These are phyloP conservation scores for Globisporangium cederbergense DNA, from an alignment of 352 stramenopile species.

Conservation along the genomic window DNA sequence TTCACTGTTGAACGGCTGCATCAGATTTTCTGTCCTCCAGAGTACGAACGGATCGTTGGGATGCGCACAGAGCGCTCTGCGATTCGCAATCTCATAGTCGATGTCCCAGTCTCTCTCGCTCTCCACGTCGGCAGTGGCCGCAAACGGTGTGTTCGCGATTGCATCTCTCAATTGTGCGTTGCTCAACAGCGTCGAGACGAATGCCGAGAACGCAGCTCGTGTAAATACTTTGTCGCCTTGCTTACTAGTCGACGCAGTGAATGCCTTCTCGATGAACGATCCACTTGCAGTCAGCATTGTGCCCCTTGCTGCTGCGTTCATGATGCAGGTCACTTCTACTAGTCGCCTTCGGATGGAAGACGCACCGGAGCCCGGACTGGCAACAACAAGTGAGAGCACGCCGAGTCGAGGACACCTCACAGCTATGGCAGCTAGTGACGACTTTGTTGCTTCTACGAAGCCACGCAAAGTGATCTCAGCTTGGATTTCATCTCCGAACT, in stretches of 20 bases:
- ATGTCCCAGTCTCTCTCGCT: slow-evolving; percentile 1
- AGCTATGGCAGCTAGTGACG: background rate
- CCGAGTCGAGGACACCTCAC: background rate
- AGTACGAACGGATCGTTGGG: slow-evolving; percentile 9
- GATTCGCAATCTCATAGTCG: slow-evolving; percentile 9
- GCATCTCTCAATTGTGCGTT: slow-evolving; percentile 2
- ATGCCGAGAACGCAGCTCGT: background rate
- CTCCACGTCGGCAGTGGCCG: slow-evolving; percentile 11
- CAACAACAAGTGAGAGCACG: background rate
- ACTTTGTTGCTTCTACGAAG: background rate
- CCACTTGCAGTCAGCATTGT: background rate
- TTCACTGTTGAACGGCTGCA: background rate
- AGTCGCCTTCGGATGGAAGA: background rate
- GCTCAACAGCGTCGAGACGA: slow-evolving; percentile 6
- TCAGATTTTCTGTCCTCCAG: slow-evolving; percentile 1
- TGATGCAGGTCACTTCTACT: slow-evolving; percentile 1
- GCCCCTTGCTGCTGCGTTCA: background rate
- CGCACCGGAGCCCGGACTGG: background rate
- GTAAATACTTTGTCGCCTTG: background rate
- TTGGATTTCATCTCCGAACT: background rate
- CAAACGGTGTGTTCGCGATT: slow-evolving; percentile 10
- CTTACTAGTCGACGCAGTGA: background rate
- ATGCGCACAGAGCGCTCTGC: background rate
- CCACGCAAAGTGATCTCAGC: background rate
- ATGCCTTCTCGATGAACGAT: background rate